Evolutionary conservation across 2,329 filamentous ascomycete genomes (phyloP), one percentile per base, ranked within the genome.

Genomic region (Huntiella abstrusa): DNA sequence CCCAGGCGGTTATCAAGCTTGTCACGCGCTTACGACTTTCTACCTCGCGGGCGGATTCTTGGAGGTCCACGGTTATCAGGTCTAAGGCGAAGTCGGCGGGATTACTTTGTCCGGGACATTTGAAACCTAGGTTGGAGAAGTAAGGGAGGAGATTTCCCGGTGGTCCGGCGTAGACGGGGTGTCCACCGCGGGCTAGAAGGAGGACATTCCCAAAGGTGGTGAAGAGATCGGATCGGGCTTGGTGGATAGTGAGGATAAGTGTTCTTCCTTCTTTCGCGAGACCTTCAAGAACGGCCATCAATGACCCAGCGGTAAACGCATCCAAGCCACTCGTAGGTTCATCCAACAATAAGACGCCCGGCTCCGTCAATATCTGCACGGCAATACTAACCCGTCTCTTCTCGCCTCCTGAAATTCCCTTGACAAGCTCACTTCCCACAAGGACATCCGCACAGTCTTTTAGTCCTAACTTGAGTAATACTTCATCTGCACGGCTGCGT

Each of bases 371-470:
- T 5, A 86, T 77, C 53, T 87, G 82, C 0, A 85, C 75, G 0
- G 80, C 82, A 51, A 87, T 85, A 2, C 78, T 80, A 4, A 86
- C 80, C 47, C 83, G 71, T 2, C 82, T 69, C 60, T 85, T 86
- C 59, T 87, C 81, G 13, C 83, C 83, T 2, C 82, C 82, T 6
- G 79, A 84, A 28, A 87, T 85, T 0, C 82, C 81, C 57, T 86
- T 86, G 53, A 83, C 68, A 3, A 82, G 59, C 6, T 83, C 78
- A 48, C 71, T 79, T 2, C 82, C 82, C 6, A 87, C 71, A 0
- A 85, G 58, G 45, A 81, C 83, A 55, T 85, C 74, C 1, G 80
- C 82, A 52, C 81, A 86, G 52, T 86, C 81, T 54, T 83, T 84
- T 3, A 86, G 60, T 0, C 82, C 82, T 70, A 86, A 76, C 56